phyloP scores from a whole-genome alignment of 2,329 filamentous ascomycete species.

The Phoma sp. region DNA sequence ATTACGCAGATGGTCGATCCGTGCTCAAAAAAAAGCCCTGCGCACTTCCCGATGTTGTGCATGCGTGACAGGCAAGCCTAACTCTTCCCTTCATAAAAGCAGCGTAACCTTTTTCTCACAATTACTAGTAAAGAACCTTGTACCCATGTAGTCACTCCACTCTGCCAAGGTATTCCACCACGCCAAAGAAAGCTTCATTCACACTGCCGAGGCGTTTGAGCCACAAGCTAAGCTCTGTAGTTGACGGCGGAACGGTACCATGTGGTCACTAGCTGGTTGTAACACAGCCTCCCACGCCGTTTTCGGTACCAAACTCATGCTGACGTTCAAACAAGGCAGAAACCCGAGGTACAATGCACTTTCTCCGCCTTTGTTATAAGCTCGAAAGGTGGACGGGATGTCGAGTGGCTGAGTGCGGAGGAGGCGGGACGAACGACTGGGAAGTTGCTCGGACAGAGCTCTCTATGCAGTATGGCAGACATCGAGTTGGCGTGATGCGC shows the following conservation, averaged over 20 bases:
- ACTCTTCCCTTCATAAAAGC: background rate
- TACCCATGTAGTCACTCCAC: background rate
- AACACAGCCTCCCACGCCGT: background rate
- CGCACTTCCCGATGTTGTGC: background rate
- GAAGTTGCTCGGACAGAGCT: no score
- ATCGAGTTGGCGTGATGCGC: background rate
- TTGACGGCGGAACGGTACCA: background rate
- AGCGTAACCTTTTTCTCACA: background rate
- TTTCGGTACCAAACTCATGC: background rate
- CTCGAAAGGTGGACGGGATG: background rate
- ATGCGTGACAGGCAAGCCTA: background rate
- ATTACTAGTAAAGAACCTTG: background rate
- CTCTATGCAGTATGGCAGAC: background rate
- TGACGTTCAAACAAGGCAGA: background rate
- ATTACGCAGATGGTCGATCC: background rate
- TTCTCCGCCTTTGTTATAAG: background rate
- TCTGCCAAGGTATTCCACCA: background rate
- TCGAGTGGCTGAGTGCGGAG: background rate
- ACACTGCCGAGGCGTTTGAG: background rate
- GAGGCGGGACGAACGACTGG: background rate
- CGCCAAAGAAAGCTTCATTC: background rate
- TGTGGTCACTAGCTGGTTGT: background rate
- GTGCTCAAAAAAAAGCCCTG: background rate
- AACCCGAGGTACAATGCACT: background rate
- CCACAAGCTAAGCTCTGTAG: background rate